Evolutionary conservation across 192 early-diverging fungal species (phyloP), one percentile per base, ranked within the genome.

Genomic region (Coemansia furcata): DNA sequence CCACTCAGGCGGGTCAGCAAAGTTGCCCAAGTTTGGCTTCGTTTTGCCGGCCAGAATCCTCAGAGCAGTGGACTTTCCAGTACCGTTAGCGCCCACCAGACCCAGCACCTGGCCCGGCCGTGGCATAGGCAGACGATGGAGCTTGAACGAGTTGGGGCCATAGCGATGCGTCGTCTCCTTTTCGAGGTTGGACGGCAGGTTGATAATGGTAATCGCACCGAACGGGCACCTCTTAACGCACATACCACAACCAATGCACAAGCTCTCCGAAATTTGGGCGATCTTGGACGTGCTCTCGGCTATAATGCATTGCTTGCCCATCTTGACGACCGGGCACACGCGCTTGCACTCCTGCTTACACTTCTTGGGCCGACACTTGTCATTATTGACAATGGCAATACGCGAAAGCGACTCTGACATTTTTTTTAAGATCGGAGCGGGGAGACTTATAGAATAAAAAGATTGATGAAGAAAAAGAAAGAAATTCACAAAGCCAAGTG

Each of bases 331-430:
- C 11, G 97, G 97, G 70, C 97, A 98, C 19, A 90, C 88, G 70
- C 91, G 91, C 84, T 98, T 98, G 87, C 97, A 98, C 82, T 98
- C 97, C 74, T 97, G 97, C 78, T 93, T 85, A 74, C 97, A 98
- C 78, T 98, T 97, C 85, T 98, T 98, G 19, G 97, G 97, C 85
- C 96, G 96, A 85, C 97, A 98, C 85, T 94, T 97, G 91, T 98
- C 97, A 23, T 82, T 72, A 68, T 73, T 89, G 79, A 98, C 92
- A 80, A 98, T 95, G 65, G 97, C 96, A 58, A 97, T 94, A 86
- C 95, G 90, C 4, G 94, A 93, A 43, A 93, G 87, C 63, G 91
- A 91, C 73, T 95, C 94, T 52, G 87, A 85, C 94, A 96, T 98
- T 55, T 26, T 47, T 40, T 33, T 29, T 26, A 7, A 30, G 4